Conservation (phyloP, 2,329 filamentous ascomycete species). For the Coniochaeta ligniaria region DNA sequence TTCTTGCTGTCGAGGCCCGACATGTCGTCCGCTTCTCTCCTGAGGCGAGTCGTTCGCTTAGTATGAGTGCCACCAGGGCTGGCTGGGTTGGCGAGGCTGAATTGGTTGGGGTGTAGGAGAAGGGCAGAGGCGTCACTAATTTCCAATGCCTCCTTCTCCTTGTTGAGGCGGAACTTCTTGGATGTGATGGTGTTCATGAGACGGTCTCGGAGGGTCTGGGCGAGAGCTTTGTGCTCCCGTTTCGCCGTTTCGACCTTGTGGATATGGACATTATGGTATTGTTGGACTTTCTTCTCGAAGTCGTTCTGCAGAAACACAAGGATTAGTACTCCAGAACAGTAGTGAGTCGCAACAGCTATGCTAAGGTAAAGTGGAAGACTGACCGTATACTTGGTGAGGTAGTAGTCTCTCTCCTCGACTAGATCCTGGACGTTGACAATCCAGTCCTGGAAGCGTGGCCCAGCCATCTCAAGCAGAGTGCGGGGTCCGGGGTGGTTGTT, state of each 20-base stretch:
- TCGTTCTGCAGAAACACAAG: slow-evolving; percentile 39
- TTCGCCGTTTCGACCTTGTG: slow-evolving; percentile 58
- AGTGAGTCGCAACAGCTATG: not conserved
- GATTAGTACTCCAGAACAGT: not conserved
- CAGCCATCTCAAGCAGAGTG: slow-evolving; percentile 65
- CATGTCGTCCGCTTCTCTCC: slow-evolving; percentile 53
- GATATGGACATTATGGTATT: slow-evolving; percentile 51
- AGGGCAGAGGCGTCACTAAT: slow-evolving; percentile 60
- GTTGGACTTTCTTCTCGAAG: slow-evolving; percentile 53
- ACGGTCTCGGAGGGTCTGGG: slow-evolving; percentile 57
- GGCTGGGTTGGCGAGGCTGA: slow-evolving; percentile 56
- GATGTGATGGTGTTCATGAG: slow-evolving; percentile 58
- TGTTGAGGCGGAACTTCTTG: slow-evolving; percentile 56
- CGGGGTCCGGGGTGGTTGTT: slow-evolving; percentile 32
- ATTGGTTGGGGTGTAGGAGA: slow-evolving; percentile 61
- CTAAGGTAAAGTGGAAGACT: slow-evolving; percentile 19
- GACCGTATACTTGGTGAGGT: slow-evolving; percentile 77
- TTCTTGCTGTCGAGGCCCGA: slow-evolving; percentile 52
- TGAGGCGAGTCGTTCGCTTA: slow-evolving; percentile 56
- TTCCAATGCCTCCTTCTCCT: slow-evolving; percentile 62
- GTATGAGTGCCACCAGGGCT: slow-evolving; percentile 57
- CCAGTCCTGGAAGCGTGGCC: slow-evolving; percentile 79
- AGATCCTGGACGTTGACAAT: slow-evolving; percentile 80
- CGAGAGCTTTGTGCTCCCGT: slow-evolving; percentile 52
- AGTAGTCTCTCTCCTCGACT: slow-evolving; percentile 79